Conservation (phyloP, 2,329 filamentous ascomycete species). For the Alternaria ventricosa region DNA sequence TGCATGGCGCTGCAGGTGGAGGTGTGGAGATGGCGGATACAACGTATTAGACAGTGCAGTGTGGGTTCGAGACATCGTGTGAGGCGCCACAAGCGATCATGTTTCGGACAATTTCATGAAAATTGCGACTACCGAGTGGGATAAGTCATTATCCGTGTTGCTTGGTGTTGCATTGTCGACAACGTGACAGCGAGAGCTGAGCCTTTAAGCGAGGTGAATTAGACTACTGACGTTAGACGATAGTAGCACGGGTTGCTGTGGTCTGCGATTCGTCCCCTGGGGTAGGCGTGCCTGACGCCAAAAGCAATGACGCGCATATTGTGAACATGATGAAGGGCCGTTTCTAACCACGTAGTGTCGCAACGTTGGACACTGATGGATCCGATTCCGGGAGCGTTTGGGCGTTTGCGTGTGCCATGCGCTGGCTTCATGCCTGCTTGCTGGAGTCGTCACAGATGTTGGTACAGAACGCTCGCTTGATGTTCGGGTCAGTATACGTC, state of each 20-base stretch:
- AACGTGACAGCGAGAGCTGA: not conserved
- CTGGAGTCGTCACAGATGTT: not conserved
- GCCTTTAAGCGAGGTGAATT: not conserved
- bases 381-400: not conserved
- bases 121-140: not conserved
- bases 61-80: not conserved
- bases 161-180: not conserved
- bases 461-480: not conserved
- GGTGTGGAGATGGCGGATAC: slow-evolving; percentile 4
- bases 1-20: slow-evolving; percentile 2
- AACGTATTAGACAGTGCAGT: not conserved
- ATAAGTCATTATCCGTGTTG: not conserved
- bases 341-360: not conserved
- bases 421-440: not conserved
- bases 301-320: slow-evolving; percentile 1
- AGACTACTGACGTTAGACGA: not conserved
- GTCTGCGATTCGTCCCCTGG: not conserved
- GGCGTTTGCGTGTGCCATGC: not conserved
- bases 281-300: slow-evolving; percentile 3
- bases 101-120: not conserved
- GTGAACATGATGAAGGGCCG: not conserved
- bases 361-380: not conserved
- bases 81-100: slow-evolving; percentile 3
- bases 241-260: not conserved
- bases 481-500: not conserved